A percentile compares a stretch with the other conserved stretches of the same genome.
Evolutionary conservation across 352 stramenopile species (phyloP).

Genomic region (Globisporangium cystogenes): DNA sequence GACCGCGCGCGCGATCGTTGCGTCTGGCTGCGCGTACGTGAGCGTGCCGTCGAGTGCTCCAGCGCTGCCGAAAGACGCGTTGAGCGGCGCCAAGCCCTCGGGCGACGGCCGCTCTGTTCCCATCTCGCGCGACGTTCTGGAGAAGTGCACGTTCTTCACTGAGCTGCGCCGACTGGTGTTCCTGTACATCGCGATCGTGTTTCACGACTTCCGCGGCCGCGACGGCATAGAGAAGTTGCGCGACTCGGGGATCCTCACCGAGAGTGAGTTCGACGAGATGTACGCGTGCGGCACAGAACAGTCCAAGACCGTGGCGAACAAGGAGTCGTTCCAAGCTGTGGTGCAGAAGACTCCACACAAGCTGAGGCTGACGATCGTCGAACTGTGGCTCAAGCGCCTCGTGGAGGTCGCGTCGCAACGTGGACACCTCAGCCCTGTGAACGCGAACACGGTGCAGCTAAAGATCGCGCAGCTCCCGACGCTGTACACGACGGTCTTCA

Average conservation of each 20-base stretch:
- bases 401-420: slow-evolving; percentile 59
- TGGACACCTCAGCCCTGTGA: slow-evolving; percentile 47
- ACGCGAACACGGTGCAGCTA: slow-evolving; percentile 51
- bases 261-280: slow-evolving; percentile 67
- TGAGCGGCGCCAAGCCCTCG: background rate
- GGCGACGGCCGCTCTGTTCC: slow-evolving; percentile 9
- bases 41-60: slow-evolving; percentile 26
- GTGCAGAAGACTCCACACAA: slow-evolving; percentile 64
- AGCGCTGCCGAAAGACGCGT: background rate
- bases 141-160: slow-evolving; percentile 77
- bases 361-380: slow-evolving; percentile 64
- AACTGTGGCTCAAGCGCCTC: slow-evolving; percentile 75
- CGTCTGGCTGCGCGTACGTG: slow-evolving; percentile 59
- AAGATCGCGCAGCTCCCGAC: slow-evolving; percentile 64
- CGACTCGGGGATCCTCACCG: slow-evolving; percentile 41
- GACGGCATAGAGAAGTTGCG: slow-evolving; percentile 68
- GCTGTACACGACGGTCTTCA: slow-evolving; percentile 80
- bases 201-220: slow-evolving; percentile 66
- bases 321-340: slow-evolving; percentile 52
- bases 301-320: slow-evolving; percentile 30
- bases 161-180: slow-evolving; percentile 75
- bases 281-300: slow-evolving; percentile 64
- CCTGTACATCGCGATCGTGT: slow-evolving; percentile 80
- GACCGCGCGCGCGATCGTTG: slow-evolving; percentile 60
- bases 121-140: slow-evolving; percentile 48